phyloP scores from a whole-genome alignment of 192 early-diverging fungal genomes.

The Coemansia sp. region DNA sequence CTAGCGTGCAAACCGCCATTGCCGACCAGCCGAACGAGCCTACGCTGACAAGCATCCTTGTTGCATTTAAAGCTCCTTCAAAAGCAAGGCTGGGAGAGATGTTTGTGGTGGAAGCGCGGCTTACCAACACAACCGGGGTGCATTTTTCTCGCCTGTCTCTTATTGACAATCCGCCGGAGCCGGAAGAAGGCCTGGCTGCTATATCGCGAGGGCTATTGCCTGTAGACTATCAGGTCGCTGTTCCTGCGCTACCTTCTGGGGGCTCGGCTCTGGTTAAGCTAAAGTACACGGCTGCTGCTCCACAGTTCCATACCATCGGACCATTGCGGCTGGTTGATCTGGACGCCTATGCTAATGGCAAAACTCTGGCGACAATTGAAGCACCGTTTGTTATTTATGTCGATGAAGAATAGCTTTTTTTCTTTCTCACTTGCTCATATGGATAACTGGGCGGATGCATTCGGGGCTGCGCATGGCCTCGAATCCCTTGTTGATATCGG shows the following conservation, averaged over 20 bases:
- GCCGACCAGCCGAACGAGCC: no score
- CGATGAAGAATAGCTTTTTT: constrained; percentile 8
- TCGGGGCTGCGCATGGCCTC: constrained; percentile 81
- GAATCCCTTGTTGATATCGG: constrained; percentile 91
- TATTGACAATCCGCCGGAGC: constrained; percentile 10
- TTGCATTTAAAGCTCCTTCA: constrained; percentile 41
- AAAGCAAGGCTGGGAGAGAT: constrained; percentile 28
- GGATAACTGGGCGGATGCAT: constrained; percentile 56
- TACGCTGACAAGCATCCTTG: neutral
- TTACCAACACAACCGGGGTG: constrained; percentile 35
- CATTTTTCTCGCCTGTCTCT: constrained; percentile 28
- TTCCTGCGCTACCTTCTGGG: constrained; percentile 38
- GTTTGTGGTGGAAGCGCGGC: constrained; percentile 23
- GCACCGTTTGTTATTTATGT: constrained; percentile 48
- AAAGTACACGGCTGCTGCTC: constrained; percentile 39
- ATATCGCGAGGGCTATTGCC: constrained; percentile 15
- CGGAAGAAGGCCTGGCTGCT: neutral
- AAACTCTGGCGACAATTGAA: constrained; percentile 26
- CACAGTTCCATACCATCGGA: constrained; percentile 38
- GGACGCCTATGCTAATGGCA: constrained; percentile 21
- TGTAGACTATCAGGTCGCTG: constrained; percentile 11
- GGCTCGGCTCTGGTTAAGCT: constrained; percentile 30
- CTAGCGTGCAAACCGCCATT: constrained; percentile 2
- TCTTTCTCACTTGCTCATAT: constrained; percentile 31
- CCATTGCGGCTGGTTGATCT: constrained; percentile 27